phyloP scores from a whole-genome alignment of 2,329 filamentous ascomycete genomes.

The Calonectria honghensis region DNA sequence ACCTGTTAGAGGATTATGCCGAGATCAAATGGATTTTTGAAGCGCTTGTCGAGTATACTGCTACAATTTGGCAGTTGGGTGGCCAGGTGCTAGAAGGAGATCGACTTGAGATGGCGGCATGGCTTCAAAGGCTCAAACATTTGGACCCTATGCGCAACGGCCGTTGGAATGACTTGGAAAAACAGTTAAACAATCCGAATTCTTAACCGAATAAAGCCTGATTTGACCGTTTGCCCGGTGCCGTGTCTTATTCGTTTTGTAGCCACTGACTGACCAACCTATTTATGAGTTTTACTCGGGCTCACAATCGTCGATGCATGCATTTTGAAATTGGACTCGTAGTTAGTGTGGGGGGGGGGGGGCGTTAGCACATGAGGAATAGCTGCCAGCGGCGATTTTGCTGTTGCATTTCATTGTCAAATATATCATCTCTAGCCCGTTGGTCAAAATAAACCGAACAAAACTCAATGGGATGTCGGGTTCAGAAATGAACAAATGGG shows the following conservation, averaged over 20 bases:
- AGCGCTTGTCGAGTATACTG: conserved; percentile 84
- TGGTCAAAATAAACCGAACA: neutral
- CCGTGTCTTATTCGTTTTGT: neutral
- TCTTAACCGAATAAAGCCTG: neutral
- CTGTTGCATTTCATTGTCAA: neutral
- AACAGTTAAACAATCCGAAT: conserved; percentile 55
- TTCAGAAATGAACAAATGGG: neutral
- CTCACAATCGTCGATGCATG: neutral
- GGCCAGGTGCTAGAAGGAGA: conserved; percentile 65
- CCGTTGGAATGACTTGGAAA: conserved; percentile 84
- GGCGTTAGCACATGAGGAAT: neutral
- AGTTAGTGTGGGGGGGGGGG: too few relatives aligned
- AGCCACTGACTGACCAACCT: neutral
- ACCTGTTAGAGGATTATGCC: conserved; percentile 76
- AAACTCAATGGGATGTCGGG: neutral
- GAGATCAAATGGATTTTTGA: conserved; percentile 91
- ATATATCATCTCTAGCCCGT: neutral
- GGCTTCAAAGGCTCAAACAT: conserved; percentile 79
- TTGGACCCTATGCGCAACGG: conserved; percentile 85
- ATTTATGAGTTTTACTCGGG: neutral
- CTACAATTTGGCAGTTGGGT: conserved; percentile 74
- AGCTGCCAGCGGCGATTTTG: neutral
- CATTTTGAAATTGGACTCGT: neutral
- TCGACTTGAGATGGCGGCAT: conserved; percentile 68
- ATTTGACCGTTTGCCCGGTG: too few relatives aligned